Conservation (phyloP, 345 rosid species). For the Laguncularia racemosa region DNA sequence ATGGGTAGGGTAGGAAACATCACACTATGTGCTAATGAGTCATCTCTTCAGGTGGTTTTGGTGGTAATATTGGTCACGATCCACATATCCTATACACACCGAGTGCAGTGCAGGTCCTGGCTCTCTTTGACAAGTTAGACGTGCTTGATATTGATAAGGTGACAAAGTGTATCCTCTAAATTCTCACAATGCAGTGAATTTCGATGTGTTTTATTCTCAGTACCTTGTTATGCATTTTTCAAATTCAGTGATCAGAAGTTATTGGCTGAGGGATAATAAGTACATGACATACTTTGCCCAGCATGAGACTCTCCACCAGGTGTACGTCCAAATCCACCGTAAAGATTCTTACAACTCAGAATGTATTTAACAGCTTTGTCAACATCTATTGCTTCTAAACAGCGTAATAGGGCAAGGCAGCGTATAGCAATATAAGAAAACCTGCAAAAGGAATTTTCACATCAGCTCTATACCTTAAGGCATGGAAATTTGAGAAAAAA, state of each 20-base stretch:
- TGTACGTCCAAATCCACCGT: slow-evolving; percentile 95
- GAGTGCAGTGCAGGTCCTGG: slow-evolving; percentile 81
- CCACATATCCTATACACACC: slow-evolving; percentile 73
- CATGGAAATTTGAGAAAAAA: too few species aligned
- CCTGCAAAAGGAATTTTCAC: slow-evolving; percentile 15
- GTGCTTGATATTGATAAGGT: slow-evolving; percentile 60
- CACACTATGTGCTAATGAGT: neutral
- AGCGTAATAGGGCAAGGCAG: slow-evolving; percentile 60
- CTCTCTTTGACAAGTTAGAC: slow-evolving; percentile 62
- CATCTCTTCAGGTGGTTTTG: slow-evolving; percentile 68
- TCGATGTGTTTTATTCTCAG: too few species aligned
- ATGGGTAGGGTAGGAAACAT: neutral
- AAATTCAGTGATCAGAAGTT: too few species aligned
- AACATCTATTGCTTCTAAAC: slow-evolving; percentile 61
- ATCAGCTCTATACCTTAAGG: too few species aligned
- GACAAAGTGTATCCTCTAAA: slow-evolving; percentile 76
- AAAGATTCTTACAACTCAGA: slow-evolving; percentile 82
- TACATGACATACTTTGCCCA: slow-evolving; percentile 71
- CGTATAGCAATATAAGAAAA: slow-evolving; percentile 83
- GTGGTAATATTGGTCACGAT: slow-evolving; percentile 76
- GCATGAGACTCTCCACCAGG: slow-evolving; percentile 97
- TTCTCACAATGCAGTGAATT: neutral
- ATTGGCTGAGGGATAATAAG: neutral
- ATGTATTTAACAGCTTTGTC: slow-evolving; percentile 73
- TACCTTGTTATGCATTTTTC: too few species aligned